Evolutionary conservation across 164 flowering plant genomes (phyloP), one percentile per base, ranked within the genome.

Genomic region (Tetrastigma voinierianum): DNA sequence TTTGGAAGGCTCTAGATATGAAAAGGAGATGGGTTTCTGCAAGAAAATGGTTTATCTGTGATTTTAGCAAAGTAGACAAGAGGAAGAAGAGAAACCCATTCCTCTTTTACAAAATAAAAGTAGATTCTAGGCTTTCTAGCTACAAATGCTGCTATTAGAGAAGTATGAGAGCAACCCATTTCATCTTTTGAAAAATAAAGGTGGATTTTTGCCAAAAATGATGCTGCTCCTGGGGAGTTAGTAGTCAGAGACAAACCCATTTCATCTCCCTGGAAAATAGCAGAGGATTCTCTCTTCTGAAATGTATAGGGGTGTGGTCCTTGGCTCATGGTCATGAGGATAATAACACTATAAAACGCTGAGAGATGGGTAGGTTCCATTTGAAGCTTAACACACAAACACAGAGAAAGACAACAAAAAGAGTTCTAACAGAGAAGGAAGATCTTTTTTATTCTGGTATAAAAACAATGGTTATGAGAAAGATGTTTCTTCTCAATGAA

Each of bases 1-100:
- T 74, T 82, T 74, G 71, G 68, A 51, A 53, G 55, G 69, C 63
- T 25, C 67, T 58, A 57, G 51, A 52, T 18, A 15, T 57, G 20
- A 47, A 14, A 47, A 43, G 20, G 24, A 18, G 54, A 40, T 40
- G 40, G 61, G 58, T 11, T 56, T 40, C 17, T 20, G 46, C 56
- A 55, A 51, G 61, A 72, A 61, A 46, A 53, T 23, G 62, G 21
- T 56, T 53, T 46, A 14, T 18, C 7, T 20, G 23, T 0, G 52
- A 24, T 52, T 65, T 51, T 25, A 57, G 51, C 46, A 15, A 61
- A 53, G 0, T 16, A 59, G 14, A 58, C 21, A 12, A 16, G 25
- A 64, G 58, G 52, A 57, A 58, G 45, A 18, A 52, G 61, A 61
- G 60, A 23, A 24, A 59, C 67, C 73, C 65, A 55, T 47, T 57